phyloP scores from a whole-genome alignment of 2,329 filamentous ascomycete genomes.

The Calonectria honghensis region DNA sequence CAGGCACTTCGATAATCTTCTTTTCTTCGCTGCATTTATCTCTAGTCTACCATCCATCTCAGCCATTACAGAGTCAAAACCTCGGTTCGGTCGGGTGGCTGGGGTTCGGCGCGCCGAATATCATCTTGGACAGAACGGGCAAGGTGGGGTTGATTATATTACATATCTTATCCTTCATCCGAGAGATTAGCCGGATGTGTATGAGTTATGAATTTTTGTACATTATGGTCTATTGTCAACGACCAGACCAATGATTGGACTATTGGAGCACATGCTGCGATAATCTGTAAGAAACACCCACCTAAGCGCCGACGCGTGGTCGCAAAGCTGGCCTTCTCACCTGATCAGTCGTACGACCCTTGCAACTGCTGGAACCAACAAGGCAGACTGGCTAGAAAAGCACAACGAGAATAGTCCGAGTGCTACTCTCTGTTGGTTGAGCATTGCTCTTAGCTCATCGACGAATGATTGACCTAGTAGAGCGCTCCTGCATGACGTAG shows the following conservation, averaged over 20 bases:
- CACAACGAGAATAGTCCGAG: not conserved
- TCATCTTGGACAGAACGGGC: not conserved
- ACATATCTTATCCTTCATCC: not conserved
- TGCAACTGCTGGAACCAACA: constrained; percentile 11
- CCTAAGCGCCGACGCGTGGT: not conserved
- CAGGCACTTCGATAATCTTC: not conserved
- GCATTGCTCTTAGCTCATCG: not conserved
- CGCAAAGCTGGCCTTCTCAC: not conserved
- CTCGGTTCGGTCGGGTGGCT: not conserved
- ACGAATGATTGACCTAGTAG: not conserved
- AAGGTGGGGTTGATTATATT: not conserved
- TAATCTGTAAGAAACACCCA: not conserved
- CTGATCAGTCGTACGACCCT: not conserved
- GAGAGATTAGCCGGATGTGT: not conserved
- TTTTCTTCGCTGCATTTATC: no score
- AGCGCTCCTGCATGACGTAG: constrained; percentile 4
- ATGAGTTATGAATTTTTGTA: not conserved
- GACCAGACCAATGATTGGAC: not conserved
- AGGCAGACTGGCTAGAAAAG: not conserved
- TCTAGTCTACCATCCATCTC: not conserved
- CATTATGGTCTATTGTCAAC: not conserved
- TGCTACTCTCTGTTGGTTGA: constrained; percentile 26
- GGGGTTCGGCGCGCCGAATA: not conserved
- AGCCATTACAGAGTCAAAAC: no score
- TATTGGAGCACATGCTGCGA: not conserved